phyloP scores from a whole-genome alignment of 139 green algal species.

The Closterium sp. region DNA sequence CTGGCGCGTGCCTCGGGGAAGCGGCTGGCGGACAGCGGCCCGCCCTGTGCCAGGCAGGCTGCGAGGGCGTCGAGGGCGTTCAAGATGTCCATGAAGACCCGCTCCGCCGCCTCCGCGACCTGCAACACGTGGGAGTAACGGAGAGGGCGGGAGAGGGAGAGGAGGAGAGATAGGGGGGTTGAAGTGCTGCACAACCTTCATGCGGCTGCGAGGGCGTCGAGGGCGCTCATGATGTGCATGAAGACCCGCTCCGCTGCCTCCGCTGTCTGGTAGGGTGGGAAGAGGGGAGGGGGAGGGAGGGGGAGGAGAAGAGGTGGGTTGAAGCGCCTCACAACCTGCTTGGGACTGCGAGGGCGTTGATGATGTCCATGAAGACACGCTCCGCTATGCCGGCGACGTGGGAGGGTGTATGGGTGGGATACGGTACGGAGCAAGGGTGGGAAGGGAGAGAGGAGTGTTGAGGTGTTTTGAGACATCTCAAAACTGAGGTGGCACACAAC shows the following conservation, averaged over 20 bases:
- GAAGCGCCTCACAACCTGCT: background rate
- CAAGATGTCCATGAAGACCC: slow-evolving; percentile 26
- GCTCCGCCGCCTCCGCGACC: slow-evolving; percentile 22
- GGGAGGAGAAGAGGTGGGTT: background rate
- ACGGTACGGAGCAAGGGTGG: too few species aligned
- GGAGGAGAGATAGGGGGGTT: background rate
- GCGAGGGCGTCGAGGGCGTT: slow-evolving; percentile 17
- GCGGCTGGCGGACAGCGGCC: background rate
- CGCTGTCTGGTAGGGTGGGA: background rate
- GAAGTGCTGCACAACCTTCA: background rate
- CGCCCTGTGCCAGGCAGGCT: background rate
- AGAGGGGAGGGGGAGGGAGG: too few species aligned
- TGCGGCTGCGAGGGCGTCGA: background rate
- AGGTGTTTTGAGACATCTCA: too few species aligned
- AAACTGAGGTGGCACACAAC: too few species aligned
- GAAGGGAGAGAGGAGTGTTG: too few species aligned
- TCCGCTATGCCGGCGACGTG: background rate
- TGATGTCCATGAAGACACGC: slow-evolving; percentile 17
- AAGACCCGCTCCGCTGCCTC: slow-evolving; percentile 30
- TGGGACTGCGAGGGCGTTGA: background rate
- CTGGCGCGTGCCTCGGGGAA: background rate
- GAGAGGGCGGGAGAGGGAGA: background rate
- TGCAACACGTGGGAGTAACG: background rate
- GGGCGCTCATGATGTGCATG: slow-evolving; percentile 14
- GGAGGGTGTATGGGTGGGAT: too few species aligned